Evolutionary conservation across 2,329 filamentous ascomycete species (phyloP).

Genomic region (Balansia obtecta): DNA sequence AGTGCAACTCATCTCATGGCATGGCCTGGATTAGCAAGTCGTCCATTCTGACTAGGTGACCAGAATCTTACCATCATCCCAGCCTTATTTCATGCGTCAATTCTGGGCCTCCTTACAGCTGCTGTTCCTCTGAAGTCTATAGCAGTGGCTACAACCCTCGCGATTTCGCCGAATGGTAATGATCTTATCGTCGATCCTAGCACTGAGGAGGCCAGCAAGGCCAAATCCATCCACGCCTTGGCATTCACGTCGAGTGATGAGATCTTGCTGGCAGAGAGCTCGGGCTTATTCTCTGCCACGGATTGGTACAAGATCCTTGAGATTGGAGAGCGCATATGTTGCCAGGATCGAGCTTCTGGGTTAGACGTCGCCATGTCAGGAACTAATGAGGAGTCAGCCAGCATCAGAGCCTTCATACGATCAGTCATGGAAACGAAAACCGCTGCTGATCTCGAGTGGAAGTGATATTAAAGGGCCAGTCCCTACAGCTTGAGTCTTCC

Average conservation of each 20-base stretch:
- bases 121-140: constrained; percentile 69
- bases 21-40: not conserved
- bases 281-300: constrained; percentile 62
- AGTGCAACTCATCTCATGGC: constrained; percentile 13
- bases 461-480: constrained; percentile 22
- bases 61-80: constrained; percentile 73
- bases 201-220: constrained; percentile 45
- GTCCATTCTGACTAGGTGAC: too few species aligned
- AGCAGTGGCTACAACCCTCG: constrained; percentile 52
- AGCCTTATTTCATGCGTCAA: constrained; percentile 65
- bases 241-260: constrained; percentile 65
- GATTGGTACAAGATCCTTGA: constrained; percentile 64
- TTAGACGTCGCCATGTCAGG: constrained; percentile 34
- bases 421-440: constrained; percentile 46
- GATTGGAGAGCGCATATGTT: constrained; percentile 54
- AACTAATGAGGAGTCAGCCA: constrained; percentile 27
- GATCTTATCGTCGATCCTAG: constrained; percentile 48
- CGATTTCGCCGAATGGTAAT: constrained; percentile 33
- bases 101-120: constrained; percentile 69
- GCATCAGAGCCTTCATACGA: constrained; percentile 48
- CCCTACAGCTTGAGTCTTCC: not conserved
- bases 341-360: constrained; percentile 24
- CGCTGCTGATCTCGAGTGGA: constrained; percentile 43
- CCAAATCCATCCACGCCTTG: constrained; percentile 68
- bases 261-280: constrained; percentile 67